phyloP scores from a whole-genome alignment of 768 basidiomycete genomes.

The Lyophyllum decastes region DNA sequence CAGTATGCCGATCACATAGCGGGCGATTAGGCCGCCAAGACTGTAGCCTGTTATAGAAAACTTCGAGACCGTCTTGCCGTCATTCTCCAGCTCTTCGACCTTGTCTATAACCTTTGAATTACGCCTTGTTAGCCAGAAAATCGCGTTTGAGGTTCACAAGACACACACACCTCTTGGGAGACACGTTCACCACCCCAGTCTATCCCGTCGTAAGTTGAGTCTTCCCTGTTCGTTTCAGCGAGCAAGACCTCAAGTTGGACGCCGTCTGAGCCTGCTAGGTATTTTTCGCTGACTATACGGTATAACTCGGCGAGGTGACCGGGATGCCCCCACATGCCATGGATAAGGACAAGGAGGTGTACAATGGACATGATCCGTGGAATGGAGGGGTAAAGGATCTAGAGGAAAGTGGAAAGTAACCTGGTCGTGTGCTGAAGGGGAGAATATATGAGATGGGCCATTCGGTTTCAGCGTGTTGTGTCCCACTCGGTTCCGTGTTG shows the following conservation, averaged over 20 bases:
- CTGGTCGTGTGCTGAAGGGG: neutral
- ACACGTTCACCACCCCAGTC: slow-evolving; percentile 85
- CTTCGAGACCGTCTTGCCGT: slow-evolving; percentile 59
- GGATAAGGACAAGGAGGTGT: slow-evolving; percentile 53
- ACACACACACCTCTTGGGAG: slow-evolving; percentile 65
- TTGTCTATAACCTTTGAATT: slow-evolving; percentile 54
- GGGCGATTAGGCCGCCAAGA: slow-evolving; percentile 80
- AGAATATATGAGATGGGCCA: neutral
- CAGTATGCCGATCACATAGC: slow-evolving; percentile 76
- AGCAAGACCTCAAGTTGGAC: slow-evolving; percentile 61
- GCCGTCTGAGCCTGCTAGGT: slow-evolving; percentile 32
- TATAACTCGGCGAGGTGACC: slow-evolving; percentile 60
- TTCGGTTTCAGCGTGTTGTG: neutral
- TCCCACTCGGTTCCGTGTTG: neutral
- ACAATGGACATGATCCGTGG: slow-evolving; percentile 28
- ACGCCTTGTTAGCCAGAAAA: neutral
- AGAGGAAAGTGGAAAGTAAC: neutral
- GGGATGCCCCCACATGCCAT: slow-evolving; percentile 85
- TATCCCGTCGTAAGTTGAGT: slow-evolving; percentile 79
- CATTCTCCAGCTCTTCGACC: slow-evolving; percentile 49
- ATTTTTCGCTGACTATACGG: slow-evolving; percentile 51
- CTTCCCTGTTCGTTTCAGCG: slow-evolving; percentile 64
- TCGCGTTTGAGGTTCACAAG: neutral
- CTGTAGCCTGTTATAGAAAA: slow-evolving; percentile 80
- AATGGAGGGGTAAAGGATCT: neutral